These are phyloP conservation scores for Camelina neglecta DNA, from an alignment of 345 rosid species.

Conservation along the genomic window DNA sequence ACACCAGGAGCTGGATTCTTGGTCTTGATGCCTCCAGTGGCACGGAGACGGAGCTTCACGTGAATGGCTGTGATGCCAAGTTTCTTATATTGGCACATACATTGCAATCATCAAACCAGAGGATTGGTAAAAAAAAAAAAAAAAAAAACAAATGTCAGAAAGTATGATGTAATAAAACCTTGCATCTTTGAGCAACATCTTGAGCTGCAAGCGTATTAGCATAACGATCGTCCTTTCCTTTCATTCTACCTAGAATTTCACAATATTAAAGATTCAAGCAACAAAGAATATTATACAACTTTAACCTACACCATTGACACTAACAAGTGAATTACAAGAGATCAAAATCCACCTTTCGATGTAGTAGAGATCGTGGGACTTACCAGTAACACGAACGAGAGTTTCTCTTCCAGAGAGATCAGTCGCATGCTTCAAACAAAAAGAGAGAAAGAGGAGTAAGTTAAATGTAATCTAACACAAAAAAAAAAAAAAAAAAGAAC, in stretches of 20 bases:
- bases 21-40: slow-evolving; percentile 81
- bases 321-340: too few relatives aligned
- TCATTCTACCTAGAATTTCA: slow-evolving; percentile 77
- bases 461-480: background rate
- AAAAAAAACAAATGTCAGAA: background rate
- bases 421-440: slow-evolving; percentile 76
- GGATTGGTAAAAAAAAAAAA: slow-evolving; percentile 22
- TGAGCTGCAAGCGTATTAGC: slow-evolving; percentile 85
- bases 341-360: background rate
- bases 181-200: slow-evolving; percentile 79
- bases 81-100: slow-evolving; percentile 47
- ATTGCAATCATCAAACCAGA: slow-evolving; percentile 40
- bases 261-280: background rate
- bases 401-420: slow-evolving; percentile 90
- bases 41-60: slow-evolving; percentile 66
- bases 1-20: slow-evolving; percentile 93
- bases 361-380: background rate
- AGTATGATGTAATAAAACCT: slow-evolving; percentile 43
- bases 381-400: slow-evolving; percentile 84
- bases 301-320: background rate
- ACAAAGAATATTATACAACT: background rate
- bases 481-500: background rate
- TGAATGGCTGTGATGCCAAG: slow-evolving; percentile 82
- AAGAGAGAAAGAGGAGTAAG: background rate
- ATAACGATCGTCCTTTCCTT: slow-evolving; percentile 87